A percentile compares a stretch with the other conserved stretches of the same genome.
Conservation (phyloP, 768 basidiomycete species). For the Lepiota venenata region DNA sequence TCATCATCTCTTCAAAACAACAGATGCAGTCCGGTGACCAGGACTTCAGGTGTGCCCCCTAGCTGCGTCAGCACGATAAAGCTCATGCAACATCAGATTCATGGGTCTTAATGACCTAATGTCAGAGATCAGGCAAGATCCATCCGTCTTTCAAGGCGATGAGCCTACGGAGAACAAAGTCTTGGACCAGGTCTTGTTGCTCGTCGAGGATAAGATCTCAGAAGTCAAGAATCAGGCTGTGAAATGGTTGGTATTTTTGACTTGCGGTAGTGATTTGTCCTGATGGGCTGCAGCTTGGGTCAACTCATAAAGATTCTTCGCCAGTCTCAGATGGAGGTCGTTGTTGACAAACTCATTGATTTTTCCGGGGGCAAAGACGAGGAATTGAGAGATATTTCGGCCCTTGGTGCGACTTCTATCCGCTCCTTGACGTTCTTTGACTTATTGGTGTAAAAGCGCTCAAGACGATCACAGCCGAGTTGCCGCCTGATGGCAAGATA, state of each 20-base stretch:
- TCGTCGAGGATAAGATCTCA: conserved; percentile 93
- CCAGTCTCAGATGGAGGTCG: conserved; percentile 77
- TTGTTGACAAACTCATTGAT: conserved; percentile 87
- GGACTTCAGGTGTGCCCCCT: conserved; percentile 68
- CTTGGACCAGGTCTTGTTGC: conserved; percentile 74
- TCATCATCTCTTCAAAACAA: conserved; percentile 11
- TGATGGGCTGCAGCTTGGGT: conserved; percentile 60
- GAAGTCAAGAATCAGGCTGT: conserved; percentile 99
- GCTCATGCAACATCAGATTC: conserved; percentile 51
- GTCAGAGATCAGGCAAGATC: conserved; percentile 82
- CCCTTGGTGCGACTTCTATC: conserved; percentile 59
- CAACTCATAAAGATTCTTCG: conserved; percentile 88
- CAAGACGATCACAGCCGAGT: conserved; percentile 91
- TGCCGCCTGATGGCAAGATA: conserved; percentile 80
- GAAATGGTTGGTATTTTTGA: conserved; percentile 65
- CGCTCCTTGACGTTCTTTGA: conserved; percentile 47
- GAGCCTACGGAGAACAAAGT: conserved; percentile 84
- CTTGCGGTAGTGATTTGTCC: not conserved
- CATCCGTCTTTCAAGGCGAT: conserved; percentile 73
- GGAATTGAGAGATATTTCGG: conserved; percentile 91
- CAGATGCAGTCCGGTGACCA: conserved; percentile 92
- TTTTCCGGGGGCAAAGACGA: conserved; percentile 87
- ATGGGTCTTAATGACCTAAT: conserved; percentile 97
- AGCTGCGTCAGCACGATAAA: conserved; percentile 12
- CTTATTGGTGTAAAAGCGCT: conserved; percentile 56